Conservation (phyloP, 306 rosid species). For the Trifolium fragiferum region DNA sequence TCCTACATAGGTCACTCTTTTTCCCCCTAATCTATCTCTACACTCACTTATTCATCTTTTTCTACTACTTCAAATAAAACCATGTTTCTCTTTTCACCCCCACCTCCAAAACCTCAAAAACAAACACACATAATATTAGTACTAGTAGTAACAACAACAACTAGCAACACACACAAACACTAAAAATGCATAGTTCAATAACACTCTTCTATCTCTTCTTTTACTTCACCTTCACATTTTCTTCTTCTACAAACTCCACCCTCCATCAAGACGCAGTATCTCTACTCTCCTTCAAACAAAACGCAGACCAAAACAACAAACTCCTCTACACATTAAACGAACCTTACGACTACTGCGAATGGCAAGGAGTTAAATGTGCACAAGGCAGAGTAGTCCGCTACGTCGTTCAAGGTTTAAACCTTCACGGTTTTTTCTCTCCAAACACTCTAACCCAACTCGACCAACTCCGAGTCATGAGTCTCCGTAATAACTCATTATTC, state of each 20-base stretch:
- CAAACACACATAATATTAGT: not conserved
- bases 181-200: slow-evolving; percentile 37
- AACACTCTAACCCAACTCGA: slow-evolving; percentile 64
- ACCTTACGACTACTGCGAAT: slow-evolving; percentile 77
- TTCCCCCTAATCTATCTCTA: not conserved
- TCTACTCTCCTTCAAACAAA: slow-evolving; percentile 64
- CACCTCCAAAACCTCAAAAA: not conserved
- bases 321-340: slow-evolving; percentile 71
- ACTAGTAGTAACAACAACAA: not conserved
- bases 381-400: slow-evolving; percentile 76
- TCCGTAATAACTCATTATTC: slow-evolving; percentile 76
- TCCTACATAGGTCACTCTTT: not conserved
- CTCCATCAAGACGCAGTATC: slow-evolving; percentile 71
- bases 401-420: slow-evolving; percentile 50
- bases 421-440: slow-evolving; percentile 64
- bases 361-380: slow-evolving; percentile 88
- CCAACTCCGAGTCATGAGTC: slow-evolving; percentile 81
- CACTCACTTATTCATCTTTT: not conserved
- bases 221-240: not conserved
- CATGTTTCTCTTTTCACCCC: not conserved
- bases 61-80: not conserved
- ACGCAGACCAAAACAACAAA: slow-evolving; percentile 77
- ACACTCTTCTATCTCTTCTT: not conserved
- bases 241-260: slow-evolving; percentile 26
- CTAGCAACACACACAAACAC: not conserved